Conservation (phyloP, 805 yeast genomes). For the Schwanniomyces pseudopolymorphus region DNA sequence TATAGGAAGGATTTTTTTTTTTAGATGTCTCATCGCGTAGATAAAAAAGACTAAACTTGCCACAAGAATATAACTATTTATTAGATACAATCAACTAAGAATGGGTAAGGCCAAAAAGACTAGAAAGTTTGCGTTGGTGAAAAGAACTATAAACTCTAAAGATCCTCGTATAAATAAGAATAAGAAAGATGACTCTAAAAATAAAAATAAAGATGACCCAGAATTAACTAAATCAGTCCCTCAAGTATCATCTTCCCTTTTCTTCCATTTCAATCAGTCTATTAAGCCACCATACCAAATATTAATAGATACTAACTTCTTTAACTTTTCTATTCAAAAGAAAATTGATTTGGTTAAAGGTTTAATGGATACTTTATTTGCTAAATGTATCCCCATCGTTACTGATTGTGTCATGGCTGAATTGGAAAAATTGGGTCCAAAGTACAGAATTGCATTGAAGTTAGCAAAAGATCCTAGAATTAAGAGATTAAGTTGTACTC, state of each 20-base stretch:
- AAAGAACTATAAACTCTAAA: slow-evolving; percentile 73
- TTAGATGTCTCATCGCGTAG: slow-evolving; percentile 2
- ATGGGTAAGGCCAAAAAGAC: slow-evolving; percentile 99
- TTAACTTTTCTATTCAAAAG: slow-evolving; percentile 94
- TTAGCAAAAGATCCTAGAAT: slow-evolving; percentile 94
- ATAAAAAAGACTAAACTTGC: not conserved
- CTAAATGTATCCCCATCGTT: slow-evolving; percentile 91
- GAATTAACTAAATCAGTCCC: slow-evolving; percentile 62
- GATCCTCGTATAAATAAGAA: slow-evolving; percentile 59
- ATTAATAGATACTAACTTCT: slow-evolving; percentile 92
- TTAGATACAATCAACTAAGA: not conserved
- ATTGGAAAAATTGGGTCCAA: slow-evolving; percentile 92
- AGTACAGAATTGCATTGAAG: slow-evolving; percentile 87
- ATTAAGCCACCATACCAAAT: slow-evolving; percentile 98
- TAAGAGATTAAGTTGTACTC: slow-evolving; percentile 81
- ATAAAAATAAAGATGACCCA: slow-evolving; percentile 54
- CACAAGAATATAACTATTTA: no score
- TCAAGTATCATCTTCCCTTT: slow-evolving; percentile 92
- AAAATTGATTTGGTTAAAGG: slow-evolving; percentile 94
- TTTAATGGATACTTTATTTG: slow-evolving; percentile 93
- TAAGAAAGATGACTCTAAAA: slow-evolving; percentile 34
- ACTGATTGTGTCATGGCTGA: slow-evolving; percentile 99
- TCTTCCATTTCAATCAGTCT: slow-evolving; percentile 91
- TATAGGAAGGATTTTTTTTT: not conserved
- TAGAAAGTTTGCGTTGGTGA: slow-evolving; percentile 91